A percentile compares a stretch with the other conserved stretches of the same genome.
These are phyloP conservation scores for Talaromyces sp. DNA, from an alignment of 2,329 filamentous ascomycete genomes.

Conservation along the genomic window DNA sequence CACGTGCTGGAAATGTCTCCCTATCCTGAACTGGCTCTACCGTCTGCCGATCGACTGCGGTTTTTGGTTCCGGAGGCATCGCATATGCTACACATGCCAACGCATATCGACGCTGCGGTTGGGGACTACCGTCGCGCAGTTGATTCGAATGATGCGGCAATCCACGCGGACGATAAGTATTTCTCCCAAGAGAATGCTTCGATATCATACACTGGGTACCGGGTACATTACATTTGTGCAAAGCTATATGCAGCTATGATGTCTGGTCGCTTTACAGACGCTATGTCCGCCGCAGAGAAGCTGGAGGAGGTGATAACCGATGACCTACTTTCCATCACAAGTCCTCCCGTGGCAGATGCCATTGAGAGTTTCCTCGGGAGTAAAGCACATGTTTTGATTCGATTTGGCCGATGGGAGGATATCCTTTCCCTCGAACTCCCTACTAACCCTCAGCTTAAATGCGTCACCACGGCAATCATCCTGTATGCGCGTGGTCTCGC, in stretches of 20 bases:
- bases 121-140: conserved; percentile 72
- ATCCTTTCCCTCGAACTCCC: conserved; percentile 56
- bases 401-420: conserved; percentile 72
- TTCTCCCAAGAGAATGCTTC: conserved; percentile 44
- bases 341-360: conserved; percentile 77
- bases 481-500: conserved; percentile 70
- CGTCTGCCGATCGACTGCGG: conserved; percentile 63
- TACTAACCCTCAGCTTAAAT: conserved; percentile 55
- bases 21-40: conserved; percentile 62
- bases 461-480: conserved; percentile 65
- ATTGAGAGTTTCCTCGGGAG: conserved; percentile 69
- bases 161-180: conserved; percentile 67
- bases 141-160: conserved; percentile 65
- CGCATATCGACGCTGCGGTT: conserved; percentile 71
- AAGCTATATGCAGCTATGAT: conserved; percentile 24
- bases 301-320: conserved; percentile 13
- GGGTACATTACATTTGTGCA: conserved; percentile 19
- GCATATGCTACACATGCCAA: conserved; percentile 75
- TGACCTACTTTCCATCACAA: conserved; percentile 51
- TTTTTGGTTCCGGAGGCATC: conserved; percentile 67
- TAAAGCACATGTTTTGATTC: conserved; percentile 67
- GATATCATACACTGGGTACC: conserved; percentile 24
- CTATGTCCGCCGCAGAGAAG: conserved; percentile 18
- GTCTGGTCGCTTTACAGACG: conserved; percentile 17
- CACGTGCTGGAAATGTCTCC: conserved; percentile 76